Base-by-base conservation (phyloP, 2,329 filamentous ascomycete genomes). In the Podosphaera fusca region DNA sequence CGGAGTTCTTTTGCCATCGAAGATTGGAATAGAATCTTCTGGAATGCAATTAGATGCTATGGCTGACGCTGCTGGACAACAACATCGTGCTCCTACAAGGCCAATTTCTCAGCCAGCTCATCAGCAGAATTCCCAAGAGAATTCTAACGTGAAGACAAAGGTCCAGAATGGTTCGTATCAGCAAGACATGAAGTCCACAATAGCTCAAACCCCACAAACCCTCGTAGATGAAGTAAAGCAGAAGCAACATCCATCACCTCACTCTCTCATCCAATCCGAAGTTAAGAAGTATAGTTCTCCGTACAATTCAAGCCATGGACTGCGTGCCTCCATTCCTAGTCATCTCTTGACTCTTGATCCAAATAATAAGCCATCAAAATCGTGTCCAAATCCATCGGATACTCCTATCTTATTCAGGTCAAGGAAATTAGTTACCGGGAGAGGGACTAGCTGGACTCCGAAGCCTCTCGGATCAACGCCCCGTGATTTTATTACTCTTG, bases 381-480 rank as follows among this genome's bases (percentile, higher is more conserved):
- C n/a, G 14, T 50, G 12, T 30, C 62, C 58, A 49, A 53, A 55
- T 51, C 59, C 60, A 29, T 54, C 59, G 33, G 61, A 57, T 55
- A 67, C 66, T 4, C 66, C 66, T 7, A 55, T 63, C 5, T 58
- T 59, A 8, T 59, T 59, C 10, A 57, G 55, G 21, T 36, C 34
- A 3, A 56, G 56, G 14, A 60, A 36, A 3, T 58, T 58, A 40
- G 63, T 59, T 30, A 68, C 66, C 45, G 67, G 67, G 14, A 64
- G 60, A 51, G 78, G 76, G 50, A 83, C 80, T 0, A 76, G 75
- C 63, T 83, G 80, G 79, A 76, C 72, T 2, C 70, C 75, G 14
- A 72, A 71, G 4, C 74, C 76, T 5, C 79, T 77, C 0, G 75
- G 77, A 3, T 78, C 78, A 3, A 83, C 80, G 1, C 80, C 80